Evolutionary conservation across 805 yeast species (phyloP), one percentile per base, ranked within the genome.

Genomic region (Lipomyces mesembrius): DNA sequence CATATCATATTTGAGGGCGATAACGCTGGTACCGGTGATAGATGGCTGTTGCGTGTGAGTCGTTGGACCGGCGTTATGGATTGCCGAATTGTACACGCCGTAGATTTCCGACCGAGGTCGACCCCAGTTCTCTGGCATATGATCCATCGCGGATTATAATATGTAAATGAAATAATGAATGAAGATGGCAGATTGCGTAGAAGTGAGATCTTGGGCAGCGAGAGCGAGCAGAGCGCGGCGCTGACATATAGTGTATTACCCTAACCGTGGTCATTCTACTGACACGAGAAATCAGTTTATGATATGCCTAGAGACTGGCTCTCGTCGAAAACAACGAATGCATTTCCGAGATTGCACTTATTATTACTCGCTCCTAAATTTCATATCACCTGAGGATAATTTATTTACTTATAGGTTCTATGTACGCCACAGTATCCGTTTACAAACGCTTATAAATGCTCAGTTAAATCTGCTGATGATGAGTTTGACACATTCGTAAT

Each of bases 111-210:
- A 87, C 52, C 89, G 83, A 66, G 98, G 98, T 80, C 98, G 90
- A 27, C 98, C 99, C 99, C 99, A 94, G 73, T 84, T 83, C 74
- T 83, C 87, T 71, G 97, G 98, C 83, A 90, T 91, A 91, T 95
- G 98, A 75, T 94, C 90, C 99, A 94, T 95, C 12, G 55, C n/a
- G 3, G 29, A 22, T 14, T 52, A 52, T n/a, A 7, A 5, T 11
- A 43, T 7, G 5, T 17, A n/a, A 6, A 17, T 3, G 20, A 43
- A 43, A 17, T 17, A 17, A 17, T n/a, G 49, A n/a, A 17, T 3
- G 6, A 43, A 43, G 22, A 43, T 43, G 49, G 22, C 49, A 9
- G 49, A 17, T 43, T 43, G 22, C 3, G 49, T 43, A 43, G 20
- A 43, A 8, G 49, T 43, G 49, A 43, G 9, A 8, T 35, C 12